phyloP scores from a whole-genome alignment of 2,329 filamentous ascomycete genomes.

The Paraconiothyrium brasiliense region DNA sequence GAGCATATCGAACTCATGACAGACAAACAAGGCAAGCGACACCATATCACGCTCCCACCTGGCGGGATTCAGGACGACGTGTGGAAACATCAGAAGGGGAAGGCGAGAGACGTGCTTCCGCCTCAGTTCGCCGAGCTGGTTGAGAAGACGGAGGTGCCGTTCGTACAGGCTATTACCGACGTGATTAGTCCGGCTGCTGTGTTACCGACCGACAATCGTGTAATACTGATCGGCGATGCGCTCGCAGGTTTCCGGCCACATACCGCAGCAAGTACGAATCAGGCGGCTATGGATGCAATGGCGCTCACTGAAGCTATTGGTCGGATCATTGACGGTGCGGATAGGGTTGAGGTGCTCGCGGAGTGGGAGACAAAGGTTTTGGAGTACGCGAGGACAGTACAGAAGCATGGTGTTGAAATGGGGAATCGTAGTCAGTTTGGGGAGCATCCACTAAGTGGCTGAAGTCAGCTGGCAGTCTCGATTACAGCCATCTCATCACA shows the following conservation, averaged over 20 bases:
- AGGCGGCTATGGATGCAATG: slow-evolving; percentile 57
- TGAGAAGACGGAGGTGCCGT: slow-evolving; percentile 1
- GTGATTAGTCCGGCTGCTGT: slow-evolving; percentile 47
- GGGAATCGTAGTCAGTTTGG: slow-evolving; percentile 50
- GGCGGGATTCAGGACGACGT: not conserved
- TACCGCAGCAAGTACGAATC: slow-evolving; percentile 57
- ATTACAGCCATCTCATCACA: too few species aligned
- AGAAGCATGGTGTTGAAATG: slow-evolving; percentile 51
- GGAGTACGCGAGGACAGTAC: slow-evolving; percentile 47
- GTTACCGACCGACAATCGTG: slow-evolving; percentile 50
- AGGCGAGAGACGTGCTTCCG: not conserved
- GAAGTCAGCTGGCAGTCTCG: too few species aligned
- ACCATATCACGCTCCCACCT: slow-evolving; percentile 11
- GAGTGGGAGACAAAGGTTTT: slow-evolving; percentile 49
- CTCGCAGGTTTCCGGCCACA: slow-evolving; percentile 59
- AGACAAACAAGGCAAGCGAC: slow-evolving; percentile 5
- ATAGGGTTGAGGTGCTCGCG: slow-evolving; percentile 47
- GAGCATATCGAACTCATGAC: slow-evolving; percentile 12
- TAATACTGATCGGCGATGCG: slow-evolving; percentile 60
- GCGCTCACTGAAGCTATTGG: slow-evolving; percentile 42
- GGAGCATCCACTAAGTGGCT: not conserved
- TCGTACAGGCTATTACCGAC: slow-evolving; percentile 17
- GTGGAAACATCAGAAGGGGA: slow-evolving; percentile 4
- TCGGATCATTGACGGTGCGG: slow-evolving; percentile 28
- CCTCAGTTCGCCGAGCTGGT: slow-evolving; percentile 17